Evolutionary conservation across 202 grass and related monocot genomes (phyloP), one percentile per base, ranked within the genome.

Genomic region (Zizania palustris): DNA sequence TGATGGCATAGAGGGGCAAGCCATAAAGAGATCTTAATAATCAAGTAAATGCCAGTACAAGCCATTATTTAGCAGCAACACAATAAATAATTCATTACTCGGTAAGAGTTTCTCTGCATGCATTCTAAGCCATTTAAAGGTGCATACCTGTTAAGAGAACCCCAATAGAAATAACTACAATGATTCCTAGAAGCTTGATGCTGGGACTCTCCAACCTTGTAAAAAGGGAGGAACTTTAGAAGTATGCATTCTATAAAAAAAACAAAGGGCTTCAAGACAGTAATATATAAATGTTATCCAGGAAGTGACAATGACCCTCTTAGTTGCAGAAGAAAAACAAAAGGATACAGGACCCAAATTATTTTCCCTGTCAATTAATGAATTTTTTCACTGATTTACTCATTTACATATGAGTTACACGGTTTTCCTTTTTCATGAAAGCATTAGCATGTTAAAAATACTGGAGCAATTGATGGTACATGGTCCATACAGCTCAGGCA

Each of bases 121-220:
- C 20, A 73, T 42, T 73, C 4, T 40, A 74, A 60, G 49, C 9
- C n/a, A 2, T 36, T 8, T 10, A 15, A 79, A 36, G 48, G 44
- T 33, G 60, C 43, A 36, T 87, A 96, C 96, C 96, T 91, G 96
- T 99, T 79, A 96, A 79, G 22, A 99, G 75, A 81, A 99, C 92
- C 74, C 96, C 96, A 55, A 79, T 77, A 73, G 96, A 99, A 85
- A 99, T 99, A 54, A 99, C 83, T 56, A 91, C 9, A 87, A 99
- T 93, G 69, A 99, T 99, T 37, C 89, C 92, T 63, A 99, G 83
- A 90, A 99, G 96, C 88, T 91, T 96, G 80, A 87, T 69, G 83
- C 96, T 99, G 59, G 96, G 89, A 77, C 38, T 99, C 67, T 99
- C 96, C 92, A 99, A 93, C 90, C 96, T 99, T 63, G 45, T 65